These are phyloP conservation scores for Boletus tylopilopsis DNA, from an alignment of 768 basidiomycete genomes.

Conservation along the genomic window DNA sequence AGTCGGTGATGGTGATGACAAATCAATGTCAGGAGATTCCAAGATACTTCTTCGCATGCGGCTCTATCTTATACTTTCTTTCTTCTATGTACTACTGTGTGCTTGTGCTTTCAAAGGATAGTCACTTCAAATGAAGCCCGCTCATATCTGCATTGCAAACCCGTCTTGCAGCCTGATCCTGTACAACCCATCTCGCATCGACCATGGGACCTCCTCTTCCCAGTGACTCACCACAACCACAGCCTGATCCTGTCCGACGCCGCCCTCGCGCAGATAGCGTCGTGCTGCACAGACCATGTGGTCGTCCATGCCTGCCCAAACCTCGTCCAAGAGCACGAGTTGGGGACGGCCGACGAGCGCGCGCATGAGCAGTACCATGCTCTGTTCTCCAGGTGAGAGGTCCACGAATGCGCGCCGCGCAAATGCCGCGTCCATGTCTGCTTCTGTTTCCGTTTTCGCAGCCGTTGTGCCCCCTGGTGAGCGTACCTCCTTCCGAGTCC, in stretches of 20 bases:
- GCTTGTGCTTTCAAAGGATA: too few relatives aligned
- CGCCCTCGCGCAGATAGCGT: constrained; percentile 54
- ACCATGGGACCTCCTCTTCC: constrained; percentile 91
- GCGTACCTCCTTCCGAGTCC: too few relatives aligned
- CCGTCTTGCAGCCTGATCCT: constrained; percentile 36
- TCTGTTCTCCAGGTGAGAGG: constrained; percentile 72
- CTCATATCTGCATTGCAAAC: constrained; percentile 15
- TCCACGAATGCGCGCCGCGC: constrained; percentile 53
- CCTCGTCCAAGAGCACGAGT: constrained; percentile 86
- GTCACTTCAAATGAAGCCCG: too few relatives aligned
- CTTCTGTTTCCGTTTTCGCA: too few relatives aligned
- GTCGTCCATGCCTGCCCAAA: constrained; percentile 90
- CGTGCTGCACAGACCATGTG: constrained; percentile 65
- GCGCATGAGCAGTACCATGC: constrained; percentile 78
- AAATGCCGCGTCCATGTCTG: constrained; percentile 39
- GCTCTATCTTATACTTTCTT: too few relatives aligned
- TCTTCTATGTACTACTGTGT: too few relatives aligned
- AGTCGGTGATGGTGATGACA: too few relatives aligned
- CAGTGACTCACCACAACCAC: constrained; percentile 88
- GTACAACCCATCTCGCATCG: constrained; percentile 47
- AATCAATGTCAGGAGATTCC: too few relatives aligned
- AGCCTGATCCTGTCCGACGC: constrained; percentile 57
- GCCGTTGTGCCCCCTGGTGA: too few relatives aligned
- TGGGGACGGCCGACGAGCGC: constrained; percentile 74
- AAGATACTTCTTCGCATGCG: too few relatives aligned